phyloP scores from a whole-genome alignment of 2,329 filamentous ascomycete genomes.

The Diplocarpon mali region DNA sequence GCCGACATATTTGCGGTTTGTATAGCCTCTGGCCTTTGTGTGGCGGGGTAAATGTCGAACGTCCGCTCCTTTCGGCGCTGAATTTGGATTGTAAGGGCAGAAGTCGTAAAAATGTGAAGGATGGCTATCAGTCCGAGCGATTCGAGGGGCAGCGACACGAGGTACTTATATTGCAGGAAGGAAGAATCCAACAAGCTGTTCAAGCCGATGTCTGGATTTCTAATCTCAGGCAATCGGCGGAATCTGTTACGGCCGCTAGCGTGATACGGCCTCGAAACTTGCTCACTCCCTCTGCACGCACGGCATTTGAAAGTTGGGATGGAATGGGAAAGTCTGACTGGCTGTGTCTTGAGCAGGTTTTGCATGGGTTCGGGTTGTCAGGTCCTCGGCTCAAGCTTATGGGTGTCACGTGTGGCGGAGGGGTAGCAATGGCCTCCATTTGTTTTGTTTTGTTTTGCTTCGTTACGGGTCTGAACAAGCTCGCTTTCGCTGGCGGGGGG shows the following conservation, averaged over 20 bases:
- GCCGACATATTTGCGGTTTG: constrained; percentile 11
- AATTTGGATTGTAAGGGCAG: neutral
- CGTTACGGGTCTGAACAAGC: too few relatives aligned
- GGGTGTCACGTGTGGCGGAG: too few relatives aligned
- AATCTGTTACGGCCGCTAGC: constrained; percentile 4
- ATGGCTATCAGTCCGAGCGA: too few relatives aligned
- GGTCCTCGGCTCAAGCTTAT: too few relatives aligned
- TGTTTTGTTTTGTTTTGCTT: too few relatives aligned
- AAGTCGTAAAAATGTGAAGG: too few relatives aligned
- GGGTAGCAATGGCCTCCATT: too few relatives aligned
- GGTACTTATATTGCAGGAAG: neutral
- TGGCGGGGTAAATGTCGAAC: neutral
- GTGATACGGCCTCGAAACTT: neutral
- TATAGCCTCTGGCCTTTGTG: neutral
- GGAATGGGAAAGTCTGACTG: too few relatives aligned
- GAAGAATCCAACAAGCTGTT: neutral
- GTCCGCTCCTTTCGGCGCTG: neutral
- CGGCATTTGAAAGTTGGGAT: too few relatives aligned
- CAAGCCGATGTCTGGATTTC: neutral
- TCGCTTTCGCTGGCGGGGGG: too few relatives aligned
- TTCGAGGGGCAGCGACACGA: neutral
- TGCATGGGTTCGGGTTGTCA: too few relatives aligned
- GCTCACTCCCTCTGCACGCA: neutral
- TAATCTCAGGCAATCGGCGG: neutral
- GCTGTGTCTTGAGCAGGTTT: too few relatives aligned